Evolutionary conservation across 2,329 filamentous ascomycete genomes (phyloP), one percentile per base, ranked within the genome.

Genomic region (Botryotinia narcissicola): DNA sequence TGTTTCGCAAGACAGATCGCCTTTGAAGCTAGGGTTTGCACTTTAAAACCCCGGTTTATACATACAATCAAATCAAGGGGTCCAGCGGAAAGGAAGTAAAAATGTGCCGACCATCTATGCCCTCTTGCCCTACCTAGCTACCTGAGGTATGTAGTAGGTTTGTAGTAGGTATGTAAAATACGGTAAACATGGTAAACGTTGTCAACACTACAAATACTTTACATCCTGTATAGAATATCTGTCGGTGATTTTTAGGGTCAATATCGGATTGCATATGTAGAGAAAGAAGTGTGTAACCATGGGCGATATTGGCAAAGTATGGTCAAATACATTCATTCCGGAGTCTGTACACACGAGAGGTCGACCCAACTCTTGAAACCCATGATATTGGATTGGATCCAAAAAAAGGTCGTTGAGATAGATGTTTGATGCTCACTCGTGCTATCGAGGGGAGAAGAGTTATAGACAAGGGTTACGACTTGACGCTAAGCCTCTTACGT

Each of bases 341-440:
- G 20, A 10, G 20, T 25, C 20, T 9, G 46, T 46, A 46, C 20
- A n/a, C 25, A 51, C 25, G 25, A 51, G 25, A 51, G 25, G 42
- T 20, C 6, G 18, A 40, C 60, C n/a, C 3, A 51, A 16, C 40
- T 16, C 63, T 32, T 61, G 35, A 63, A 57, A 42, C 25, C 51
- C 35, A 18, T 42, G 48, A 40, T 61, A 44, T 35, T 37, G 59
- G 46, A 46, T 66, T n/a, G 51, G 51, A 29, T 57, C 51, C n/a
- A 1, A 18, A 57, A 40, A 70, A 59, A 72, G 62, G 71, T n/a
- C 62, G 71, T 72, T 68, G 71, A 72, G 54, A 48, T 71, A 16
- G 22, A 35, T 35, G 29, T 67, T 51, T 46, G 46, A 68, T 68
- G 25, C 46, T 40, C 16, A 51, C 64, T 54, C 46, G 35, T 68